Conservation (phyloP, 1,139 yeast species). For the Zygoascus hellenicus region DNA sequence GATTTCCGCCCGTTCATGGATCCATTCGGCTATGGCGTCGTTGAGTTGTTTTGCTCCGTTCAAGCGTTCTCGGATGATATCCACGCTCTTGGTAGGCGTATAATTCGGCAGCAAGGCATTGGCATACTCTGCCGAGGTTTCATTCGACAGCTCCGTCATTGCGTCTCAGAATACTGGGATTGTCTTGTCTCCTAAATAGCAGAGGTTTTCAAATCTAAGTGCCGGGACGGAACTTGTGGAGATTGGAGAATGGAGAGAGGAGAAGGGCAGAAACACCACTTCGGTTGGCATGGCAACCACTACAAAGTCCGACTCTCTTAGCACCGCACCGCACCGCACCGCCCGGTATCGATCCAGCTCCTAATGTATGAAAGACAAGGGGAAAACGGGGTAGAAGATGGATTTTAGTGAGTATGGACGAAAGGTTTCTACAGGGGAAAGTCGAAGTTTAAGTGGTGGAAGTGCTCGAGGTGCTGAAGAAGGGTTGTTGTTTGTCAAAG, state of each 20-base stretch:
- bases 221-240: too few species aligned
- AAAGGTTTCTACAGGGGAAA: too few species aligned
- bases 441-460: too few species aligned
- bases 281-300: too few species aligned
- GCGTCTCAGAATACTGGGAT: not conserved
- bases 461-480: too few species aligned
- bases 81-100: slow-evolving; percentile 30
- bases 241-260: too few species aligned
- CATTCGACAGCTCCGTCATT: not conserved
- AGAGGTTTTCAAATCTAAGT: not conserved
- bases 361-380: not conserved
- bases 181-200: too few species aligned
- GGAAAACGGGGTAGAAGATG: not conserved
- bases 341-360: too few species aligned
- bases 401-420: not conserved
- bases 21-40: slow-evolving; percentile 35
- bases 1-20: slow-evolving; percentile 33
- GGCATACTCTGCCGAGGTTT: slow-evolving; percentile 28
- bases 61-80: slow-evolving; percentile 31
- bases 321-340: too few species aligned
- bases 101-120: slow-evolving; percentile 29
- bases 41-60: slow-evolving; percentile 27
- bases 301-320: too few species aligned
- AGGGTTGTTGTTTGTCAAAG: too few species aligned
- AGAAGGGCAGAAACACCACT: too few species aligned